Base-by-base conservation (phyloP, 1,284 basidiomycete species). In the Tilletiaria anomala region DNA sequence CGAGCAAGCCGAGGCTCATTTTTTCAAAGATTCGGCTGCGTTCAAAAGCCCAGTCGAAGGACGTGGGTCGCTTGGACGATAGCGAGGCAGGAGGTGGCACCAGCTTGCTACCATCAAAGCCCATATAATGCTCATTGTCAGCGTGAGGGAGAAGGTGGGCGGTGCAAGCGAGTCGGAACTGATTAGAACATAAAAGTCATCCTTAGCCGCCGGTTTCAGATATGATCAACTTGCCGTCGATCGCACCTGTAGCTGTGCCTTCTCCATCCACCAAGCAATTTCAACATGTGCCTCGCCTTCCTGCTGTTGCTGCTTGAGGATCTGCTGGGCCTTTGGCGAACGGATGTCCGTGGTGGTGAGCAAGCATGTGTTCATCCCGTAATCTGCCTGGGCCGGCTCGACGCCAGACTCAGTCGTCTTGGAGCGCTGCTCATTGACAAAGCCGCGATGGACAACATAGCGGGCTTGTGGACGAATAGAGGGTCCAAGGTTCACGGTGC, bases 381-480 rank as follows among this genome's bases (percentile, higher is more conserved):
- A 61, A n/a, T 41, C 40, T 2, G 54, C 48, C 19, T 62, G 41
- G 11, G 48, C 44, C 26, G 44, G 41, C 34, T 45, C 57, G 21
- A 47, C 47, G 17, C 60, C 65, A 23, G 45, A 49, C 41, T 19
- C 36, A 21, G 39, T 49, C 37, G 46, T 58, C 15, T 35, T 50
- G 38, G 39, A 57, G 34, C 53, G 63, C 47, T 62, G 52, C 45
- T 67, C 61, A 53, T 68, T 68, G 39, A 65, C 58, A 36, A 69
- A 67, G 1, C 68, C 68, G 14, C 68, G 61, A 46, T 69, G 67
- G 4, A 69, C 63, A 21, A 69, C 63, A 44, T 62, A 66, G 5
- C 66, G 49, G 1, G 55, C 55, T 31, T 55, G 60, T 2, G 61
- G 48, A n/a, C n/a, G n/a, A n/a, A n/a, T n/a, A n/a, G n/a, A n/a